These are phyloP conservation scores for Triticum turgidum DNA, from an alignment of 176 grass and related monocot genomes.

Conservation along the genomic window DNA sequence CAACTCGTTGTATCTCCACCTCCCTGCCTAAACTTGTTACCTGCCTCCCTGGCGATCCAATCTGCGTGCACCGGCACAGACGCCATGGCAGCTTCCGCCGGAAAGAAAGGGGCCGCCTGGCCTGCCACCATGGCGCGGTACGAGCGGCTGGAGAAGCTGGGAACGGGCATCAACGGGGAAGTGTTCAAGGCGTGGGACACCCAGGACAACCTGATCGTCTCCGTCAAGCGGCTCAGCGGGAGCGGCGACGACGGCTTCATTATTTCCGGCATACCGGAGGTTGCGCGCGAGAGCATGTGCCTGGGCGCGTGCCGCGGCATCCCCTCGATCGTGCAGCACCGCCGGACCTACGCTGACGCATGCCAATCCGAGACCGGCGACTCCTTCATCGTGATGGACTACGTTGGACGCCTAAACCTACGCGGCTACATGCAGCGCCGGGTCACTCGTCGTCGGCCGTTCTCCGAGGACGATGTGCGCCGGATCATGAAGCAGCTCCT, in stretches of 20 bases:
- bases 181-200: constrained; percentile 7
- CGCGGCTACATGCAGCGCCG: background rate
- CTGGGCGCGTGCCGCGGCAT: background rate
- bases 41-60: background rate
- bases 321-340: background rate
- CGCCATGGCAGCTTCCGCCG: background rate
- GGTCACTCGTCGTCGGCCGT: background rate
- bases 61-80: background rate
- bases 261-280: background rate
- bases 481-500: background rate
- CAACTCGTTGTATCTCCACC: too few species aligned
- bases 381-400: constrained; percentile 5
- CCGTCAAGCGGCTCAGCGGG: constrained; percentile 4
- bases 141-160: background rate
- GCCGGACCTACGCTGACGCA: background rate
- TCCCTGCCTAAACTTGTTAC: background rate
- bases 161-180: background rate
- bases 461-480: background rate
- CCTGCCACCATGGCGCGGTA: background rate
- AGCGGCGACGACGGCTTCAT: background rate
- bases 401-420: background rate
- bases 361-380: background rate
- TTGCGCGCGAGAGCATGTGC: background rate
- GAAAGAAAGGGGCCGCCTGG: background rate
- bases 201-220: background rate